Evolutionary conservation across 495 filamentous ascomycete species (phyloP).

Genomic region (Monascus purpureus): DNA sequence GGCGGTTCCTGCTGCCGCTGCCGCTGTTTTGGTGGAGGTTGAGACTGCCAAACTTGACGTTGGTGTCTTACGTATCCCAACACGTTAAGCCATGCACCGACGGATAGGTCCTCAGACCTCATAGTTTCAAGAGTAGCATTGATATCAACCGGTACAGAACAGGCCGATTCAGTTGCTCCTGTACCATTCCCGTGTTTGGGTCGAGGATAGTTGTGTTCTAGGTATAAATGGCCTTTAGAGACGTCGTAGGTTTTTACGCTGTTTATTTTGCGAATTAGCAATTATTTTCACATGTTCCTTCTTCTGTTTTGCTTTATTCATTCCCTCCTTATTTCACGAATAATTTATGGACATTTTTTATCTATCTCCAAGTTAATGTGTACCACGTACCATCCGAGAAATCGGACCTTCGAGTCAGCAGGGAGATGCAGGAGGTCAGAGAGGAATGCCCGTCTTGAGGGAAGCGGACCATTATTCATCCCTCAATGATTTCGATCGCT

Average conservation of each 20-base stretch:
- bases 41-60: slow-evolving; percentile 1
- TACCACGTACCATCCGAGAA: slow-evolving; percentile 77
- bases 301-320: neutral
- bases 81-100: slow-evolving; percentile 85
- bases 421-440: slow-evolving; percentile 40
- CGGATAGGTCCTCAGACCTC: slow-evolving; percentile 46
- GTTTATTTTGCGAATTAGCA: slow-evolving; percentile 1
- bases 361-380: no score
- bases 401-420: slow-evolving; percentile 65
- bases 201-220: slow-evolving; percentile 54
- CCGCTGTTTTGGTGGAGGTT: no score
- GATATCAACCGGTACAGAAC: slow-evolving; percentile 49
- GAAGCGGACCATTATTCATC: slow-evolving; percentile 43
- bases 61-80: slow-evolving; percentile 57
- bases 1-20: neutral
- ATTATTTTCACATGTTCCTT: no score
- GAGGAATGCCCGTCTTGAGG: slow-evolving; percentile 56
- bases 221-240: slow-evolving; percentile 40
- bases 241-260: slow-evolving; percentile 61
- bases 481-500: slow-evolving; percentile 1
- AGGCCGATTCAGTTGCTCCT: neutral
- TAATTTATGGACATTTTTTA: no score
- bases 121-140: slow-evolving; percentile 52
- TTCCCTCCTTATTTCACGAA: slow-evolving; percentile 1
- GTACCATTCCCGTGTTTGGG: neutral